Evolutionary conservation across 352 stramenopile genomes (phyloP), one percentile per base, ranked within the genome.

Genomic region (Globisporangium parvum): DNA sequence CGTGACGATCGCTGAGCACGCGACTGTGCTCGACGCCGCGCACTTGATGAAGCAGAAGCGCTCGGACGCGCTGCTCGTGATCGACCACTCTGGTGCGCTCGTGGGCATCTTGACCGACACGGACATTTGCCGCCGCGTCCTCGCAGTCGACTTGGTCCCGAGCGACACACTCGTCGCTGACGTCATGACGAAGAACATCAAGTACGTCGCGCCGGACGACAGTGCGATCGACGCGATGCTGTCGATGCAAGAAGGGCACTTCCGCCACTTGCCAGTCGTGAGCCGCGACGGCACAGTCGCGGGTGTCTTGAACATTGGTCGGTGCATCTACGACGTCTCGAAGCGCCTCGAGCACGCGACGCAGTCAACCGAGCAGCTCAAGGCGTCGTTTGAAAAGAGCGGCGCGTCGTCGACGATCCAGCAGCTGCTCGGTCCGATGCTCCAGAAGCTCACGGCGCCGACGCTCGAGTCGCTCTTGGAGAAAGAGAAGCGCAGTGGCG

Each of bases 261-360:
- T 99, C 65, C 92, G 94, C 26, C 96, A 99, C 62, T 66, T 99
- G 47, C 97, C 97, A 4, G 97, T 99, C 18, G 88, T 98, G 0
- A 69, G 63, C 31, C 66, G 73, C 18, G 84, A 91, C 26, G 82
- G 82, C 20, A 69, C 66, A 21, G 96, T 99, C 35, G 91, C 95
- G 18, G 97, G 97, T 51, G 73, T 99, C 31, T 70, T 99, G 31
- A 98, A 99, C 74, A 99, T 99, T 74, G 96, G 95, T 17, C 98
- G 98, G 60, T 99, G 97, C 59, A 85, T 99, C 51, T 98, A 99
- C 73, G 96, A 99, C 63, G 96, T 98, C 0, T 98, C 98, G 3
- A 92, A 91, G 63, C 97, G 97, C 8, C 78, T 99, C 3, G 96
- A 99, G 62, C 88, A 93, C 50, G 86, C 82, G 6, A 91, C 75